Evolutionary conservation across 2,329 filamentous ascomycete species (phyloP).

Genomic region (Stemphylium beticola): DNA sequence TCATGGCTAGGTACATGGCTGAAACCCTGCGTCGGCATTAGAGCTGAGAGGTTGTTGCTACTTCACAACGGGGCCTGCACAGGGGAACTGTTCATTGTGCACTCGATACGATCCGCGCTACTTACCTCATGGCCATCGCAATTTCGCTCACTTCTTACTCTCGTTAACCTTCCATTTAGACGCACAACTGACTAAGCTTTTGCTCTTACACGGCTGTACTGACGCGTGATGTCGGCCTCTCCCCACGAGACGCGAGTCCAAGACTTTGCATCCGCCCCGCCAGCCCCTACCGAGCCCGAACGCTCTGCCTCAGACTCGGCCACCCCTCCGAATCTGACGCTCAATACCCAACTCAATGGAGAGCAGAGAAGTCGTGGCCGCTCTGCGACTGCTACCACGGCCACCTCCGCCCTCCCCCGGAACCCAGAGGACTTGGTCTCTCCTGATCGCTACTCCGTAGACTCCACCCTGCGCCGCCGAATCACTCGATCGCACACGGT

Average conservation of each 20-base stretch:
- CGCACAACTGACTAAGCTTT: no score
- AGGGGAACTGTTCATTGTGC: not conserved
- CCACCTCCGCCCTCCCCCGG: constrained; percentile 32
- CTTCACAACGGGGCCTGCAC: not conserved
- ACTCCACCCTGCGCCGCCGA: constrained; percentile 45
- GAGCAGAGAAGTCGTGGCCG: constrained; percentile 30
- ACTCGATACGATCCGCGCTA: not conserved
- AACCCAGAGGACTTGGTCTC: constrained; percentile 36
- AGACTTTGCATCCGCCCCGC: constrained; percentile 40
- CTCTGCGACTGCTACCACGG: constrained; percentile 33
- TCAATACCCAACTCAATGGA: constrained; percentile 37
- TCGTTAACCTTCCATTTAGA: no score
- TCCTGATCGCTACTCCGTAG: constrained; percentile 41
- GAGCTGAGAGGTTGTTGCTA: not conserved
- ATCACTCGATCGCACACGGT: constrained; percentile 55
- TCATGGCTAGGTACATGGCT: not conserved
- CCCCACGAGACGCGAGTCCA: constrained; percentile 35
- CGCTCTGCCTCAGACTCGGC: constrained; percentile 13
- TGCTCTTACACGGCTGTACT: no score
- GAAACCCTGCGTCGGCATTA: not conserved
- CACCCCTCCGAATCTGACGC: constrained; percentile 20
- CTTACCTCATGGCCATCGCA: not conserved
- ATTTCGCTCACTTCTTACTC: not conserved
- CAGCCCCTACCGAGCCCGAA: constrained; percentile 16
- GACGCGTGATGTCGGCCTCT: constrained; percentile 33